Conservation (phyloP, 106 monocot genomes). For the Chionographis japonica region DNA sequence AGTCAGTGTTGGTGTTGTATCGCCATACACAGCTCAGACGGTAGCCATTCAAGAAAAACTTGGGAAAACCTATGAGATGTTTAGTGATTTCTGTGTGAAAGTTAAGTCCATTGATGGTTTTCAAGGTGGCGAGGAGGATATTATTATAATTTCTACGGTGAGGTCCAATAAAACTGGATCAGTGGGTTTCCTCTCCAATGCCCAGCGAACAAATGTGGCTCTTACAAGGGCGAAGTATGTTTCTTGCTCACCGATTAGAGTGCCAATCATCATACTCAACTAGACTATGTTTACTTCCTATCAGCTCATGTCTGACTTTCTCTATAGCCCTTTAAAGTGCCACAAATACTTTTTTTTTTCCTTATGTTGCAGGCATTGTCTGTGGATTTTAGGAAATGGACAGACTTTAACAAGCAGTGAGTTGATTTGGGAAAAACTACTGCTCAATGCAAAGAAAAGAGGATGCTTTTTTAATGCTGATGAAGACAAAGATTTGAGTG, state of each 20-base stretch:
- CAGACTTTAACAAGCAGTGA: constrained; percentile 13
- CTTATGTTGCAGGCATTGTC: constrained; percentile 15
- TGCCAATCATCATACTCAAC: no score
- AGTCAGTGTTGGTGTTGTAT: constrained; percentile 18
- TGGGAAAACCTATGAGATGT: background rate
- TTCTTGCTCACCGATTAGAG: no score
- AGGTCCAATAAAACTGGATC: constrained; percentile 15
- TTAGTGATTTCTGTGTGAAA: background rate
- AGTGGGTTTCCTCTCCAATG: constrained; percentile 23
- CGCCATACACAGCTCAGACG: constrained; percentile 22
- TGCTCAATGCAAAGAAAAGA: constrained; percentile 19
- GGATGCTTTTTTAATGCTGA: constrained; percentile 22
- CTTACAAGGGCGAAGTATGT: constrained; percentile 19
- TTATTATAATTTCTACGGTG: constrained; percentile 25
- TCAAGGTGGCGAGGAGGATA: constrained; percentile 29
- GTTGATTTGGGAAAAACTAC: constrained; percentile 22
- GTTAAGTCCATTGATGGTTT: constrained; percentile 23
- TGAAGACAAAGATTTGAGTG: constrained; percentile 11
- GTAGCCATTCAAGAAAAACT: constrained; percentile 15
- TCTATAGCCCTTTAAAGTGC: no score
- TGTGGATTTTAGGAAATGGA: constrained; percentile 33
- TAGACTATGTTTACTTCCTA: no score
- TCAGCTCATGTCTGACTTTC: no score
- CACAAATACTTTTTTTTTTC: background rate
- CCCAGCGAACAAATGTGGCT: constrained; percentile 15